Conservation (phyloP, 345 rosid genomes). For the Brassica carinata region DNA sequence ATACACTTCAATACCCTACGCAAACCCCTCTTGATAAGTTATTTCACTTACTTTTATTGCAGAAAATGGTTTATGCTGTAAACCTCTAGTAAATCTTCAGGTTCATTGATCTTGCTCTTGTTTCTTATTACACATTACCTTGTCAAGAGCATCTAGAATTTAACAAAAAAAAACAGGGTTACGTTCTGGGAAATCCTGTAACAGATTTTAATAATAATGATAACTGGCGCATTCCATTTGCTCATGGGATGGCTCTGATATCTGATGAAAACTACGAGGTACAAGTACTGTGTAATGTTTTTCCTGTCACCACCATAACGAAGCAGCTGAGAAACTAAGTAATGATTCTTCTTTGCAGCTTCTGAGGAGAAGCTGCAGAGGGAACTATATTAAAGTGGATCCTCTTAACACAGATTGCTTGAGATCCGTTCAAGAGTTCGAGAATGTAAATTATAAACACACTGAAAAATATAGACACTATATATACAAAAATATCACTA, state of each 20-base stretch:
- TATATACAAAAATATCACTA: neutral
- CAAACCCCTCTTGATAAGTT: neutral
- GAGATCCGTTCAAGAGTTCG: constrained; percentile 15
- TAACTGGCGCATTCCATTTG: constrained; percentile 45
- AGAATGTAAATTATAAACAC: constrained; percentile 8
- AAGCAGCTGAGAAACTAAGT: neutral
- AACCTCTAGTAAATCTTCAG: constrained; percentile 56
- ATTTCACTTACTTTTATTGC: constrained; percentile 19
- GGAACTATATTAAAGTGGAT: constrained; percentile 31
- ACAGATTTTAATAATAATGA: neutral
- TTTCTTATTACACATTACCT: neutral
- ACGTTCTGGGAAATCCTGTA: constrained; percentile 7
- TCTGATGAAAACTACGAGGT: constrained; percentile 71
- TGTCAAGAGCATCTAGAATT: neutral
- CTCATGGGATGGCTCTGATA: constrained; percentile 31
- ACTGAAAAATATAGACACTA: neutral
- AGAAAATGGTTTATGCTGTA: constrained; percentile 51
- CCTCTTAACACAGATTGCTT: constrained; percentile 48
- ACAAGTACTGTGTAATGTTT: neutral
- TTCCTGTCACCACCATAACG: neutral
- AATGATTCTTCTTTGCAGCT: constrained; percentile 40
- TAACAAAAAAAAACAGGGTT: neutral
- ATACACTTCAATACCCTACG: neutral
- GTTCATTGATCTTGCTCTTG: constrained; percentile 28
- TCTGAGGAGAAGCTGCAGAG: constrained; percentile 52